Evolutionary conservation across 805 yeast genomes (phyloP), one percentile per base, ranked within the genome.

Genomic region (Cyberlindnera xylosilytica): DNA sequence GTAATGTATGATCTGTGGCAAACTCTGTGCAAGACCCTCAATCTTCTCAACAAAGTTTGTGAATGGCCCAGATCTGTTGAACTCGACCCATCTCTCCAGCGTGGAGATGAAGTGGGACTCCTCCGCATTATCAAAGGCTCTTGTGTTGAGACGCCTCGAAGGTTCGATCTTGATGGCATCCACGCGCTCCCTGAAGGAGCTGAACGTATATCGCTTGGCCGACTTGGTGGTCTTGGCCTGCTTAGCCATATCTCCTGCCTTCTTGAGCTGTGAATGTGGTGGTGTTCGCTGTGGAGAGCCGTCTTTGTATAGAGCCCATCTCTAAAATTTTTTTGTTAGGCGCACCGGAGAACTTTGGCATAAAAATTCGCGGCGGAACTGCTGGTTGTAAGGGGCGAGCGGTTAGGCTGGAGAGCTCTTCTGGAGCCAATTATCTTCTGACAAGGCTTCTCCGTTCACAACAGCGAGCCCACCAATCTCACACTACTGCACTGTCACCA

Each of bases 151-250:
- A 39, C 74, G 74, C 45, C 74, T 68, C 19, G 74, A 66, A 0
- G 97, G 87, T 62, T 86, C 96, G 41, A 93, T 88, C 56, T 83
- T 82, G 45, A 91, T 77, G 16, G 84, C 69, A 49, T 91, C 97
- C 16, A 90, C 78, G 43, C 95, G 75, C 52, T 90, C 95, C 49
- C 82, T 79, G 61, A 91, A 93, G 1, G 96, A 86, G 32, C 78
- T 66, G 58, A 74, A 87, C 16, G 82, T 77, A 59, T 74, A 84
- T 50, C 73, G 68, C 58, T 49, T 49, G 11, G 72, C 56, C 4
- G 84, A 70, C 53, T 78, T 71, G 6, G 82, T 67, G 6, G 82
- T 66, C 51, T 69, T 73, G 12, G 34, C 44, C 19, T 48, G 38
- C 41, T 61, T 68, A 32, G 29, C 49, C 55, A 50, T 46, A 8